Evolutionary conservation across 768 basidiomycete genomes (phyloP), one percentile per base, ranked within the genome.

Genomic region (Sarcodon aspratus): DNA sequence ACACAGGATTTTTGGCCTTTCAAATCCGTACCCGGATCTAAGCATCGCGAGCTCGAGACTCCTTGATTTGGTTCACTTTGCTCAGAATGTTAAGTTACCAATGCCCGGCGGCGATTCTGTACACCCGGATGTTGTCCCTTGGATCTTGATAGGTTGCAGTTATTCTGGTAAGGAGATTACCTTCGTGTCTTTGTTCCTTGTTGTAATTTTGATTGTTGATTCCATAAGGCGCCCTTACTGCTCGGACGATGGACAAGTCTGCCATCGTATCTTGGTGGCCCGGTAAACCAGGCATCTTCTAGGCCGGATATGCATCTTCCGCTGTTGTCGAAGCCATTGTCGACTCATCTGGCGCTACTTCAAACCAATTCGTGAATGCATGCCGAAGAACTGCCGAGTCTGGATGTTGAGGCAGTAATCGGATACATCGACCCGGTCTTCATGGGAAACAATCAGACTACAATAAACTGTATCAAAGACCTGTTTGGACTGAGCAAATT

Each of bases 1-100:
- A 56, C 85, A 87, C 57, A 73, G 85, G 18, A 87, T 80, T 69
- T 86, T 79, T 52, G 85, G 85, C 11, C 63, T 74, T n/a, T 86
- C 83, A 49, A 88, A 85, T 58, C 85, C 85, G 4, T 72, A 70
- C 44, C 66, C 72, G 15, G 71, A 85, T 59, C 71, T 87, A 21
- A 74, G 67, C 34, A 73, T 73, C 31, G 61, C 71, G 55, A 84
- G 79, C 57, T 64, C 86, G 40, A 62, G 65, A 43, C 54, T 76
- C 10, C 80, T n/a, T n/a, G n/a, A n/a, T n/a, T n/a, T n/a, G n/a
- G n/a, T n/a, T n/a, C n/a, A n/a, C n/a, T n/a, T n/a, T n/a, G n/a
- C n/a, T n/a, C n/a, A n/a, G n/a, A n/a, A n/a, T 27, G 21, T 27
- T 12, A 62, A 73, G 32, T 71, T 86, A 18, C 79, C 84, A 3